These are phyloP conservation scores for Rhodofomes roseus DNA, from an alignment of 1,284 basidiomycete genomes.

Conservation along the genomic window DNA sequence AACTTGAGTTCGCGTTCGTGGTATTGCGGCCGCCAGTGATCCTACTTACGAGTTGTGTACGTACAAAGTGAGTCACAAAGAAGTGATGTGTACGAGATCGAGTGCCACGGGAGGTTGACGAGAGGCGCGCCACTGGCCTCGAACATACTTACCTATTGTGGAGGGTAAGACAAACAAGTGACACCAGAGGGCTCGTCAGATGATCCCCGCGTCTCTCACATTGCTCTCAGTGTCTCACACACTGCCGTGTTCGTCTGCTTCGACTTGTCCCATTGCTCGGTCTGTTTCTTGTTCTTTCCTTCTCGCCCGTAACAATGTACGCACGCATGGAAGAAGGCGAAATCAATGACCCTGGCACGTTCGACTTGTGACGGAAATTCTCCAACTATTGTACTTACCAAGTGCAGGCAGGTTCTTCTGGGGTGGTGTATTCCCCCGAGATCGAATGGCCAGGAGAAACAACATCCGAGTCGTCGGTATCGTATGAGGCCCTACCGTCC, in stretches of 20 bases:
- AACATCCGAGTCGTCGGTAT: constrained; percentile 2
- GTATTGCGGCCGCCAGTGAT: not conserved
- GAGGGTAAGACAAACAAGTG: not conserved
- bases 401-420: constrained; percentile 9
- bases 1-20: not conserved
- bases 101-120: not conserved
- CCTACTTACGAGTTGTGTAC: not conserved
- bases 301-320: not conserved
- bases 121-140: constrained; percentile 4
- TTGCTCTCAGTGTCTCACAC: not conserved
- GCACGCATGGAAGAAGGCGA: constrained; percentile 17
- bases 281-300: not conserved
- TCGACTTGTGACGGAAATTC: not conserved
- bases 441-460: constrained; percentile 55
- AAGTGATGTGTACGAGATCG: not conserved
- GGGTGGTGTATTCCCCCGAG: constrained; percentile 41
- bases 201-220: not conserved
- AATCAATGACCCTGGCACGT: constrained; percentile 3
- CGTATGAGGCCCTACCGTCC: not conserved
- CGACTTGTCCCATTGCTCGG: not conserved
- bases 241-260: not conserved
- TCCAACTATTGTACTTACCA: not conserved
- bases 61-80: not conserved
- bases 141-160: constrained; percentile 4
- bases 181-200: not conserved